Conservation (phyloP, 2,329 filamentous ascomycete species). For the Niveomyces coronatus region DNA sequence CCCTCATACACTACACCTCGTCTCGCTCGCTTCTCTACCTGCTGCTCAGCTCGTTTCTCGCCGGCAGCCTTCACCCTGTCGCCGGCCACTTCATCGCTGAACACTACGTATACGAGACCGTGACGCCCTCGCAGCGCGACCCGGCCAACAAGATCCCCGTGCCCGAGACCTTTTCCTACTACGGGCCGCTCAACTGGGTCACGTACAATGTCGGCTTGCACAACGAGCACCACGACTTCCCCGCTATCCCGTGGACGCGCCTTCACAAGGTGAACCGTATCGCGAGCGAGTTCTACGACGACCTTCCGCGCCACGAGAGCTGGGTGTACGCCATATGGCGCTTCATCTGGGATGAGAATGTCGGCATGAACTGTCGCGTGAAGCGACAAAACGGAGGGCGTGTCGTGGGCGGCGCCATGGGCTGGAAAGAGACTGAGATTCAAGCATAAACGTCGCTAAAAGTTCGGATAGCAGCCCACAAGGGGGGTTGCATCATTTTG, state of each 20-base stretch:
- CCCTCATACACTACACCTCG: slow-evolving; percentile 52
- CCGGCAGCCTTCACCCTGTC: slow-evolving; percentile 85
- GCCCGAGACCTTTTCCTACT: slow-evolving; percentile 96
- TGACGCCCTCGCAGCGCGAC: slow-evolving; percentile 42
- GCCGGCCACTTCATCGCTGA: slow-evolving; percentile 98
- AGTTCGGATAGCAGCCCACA: too few species aligned
- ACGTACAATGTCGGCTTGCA: slow-evolving; percentile 97
- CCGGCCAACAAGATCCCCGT: slow-evolving; percentile 54
- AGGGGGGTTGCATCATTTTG: too few species aligned
- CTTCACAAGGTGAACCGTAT: slow-evolving; percentile 68
- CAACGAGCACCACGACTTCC: slow-evolving; percentile 99
- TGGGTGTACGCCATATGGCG: slow-evolving; percentile 94
- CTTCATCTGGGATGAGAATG: slow-evolving; percentile 82
- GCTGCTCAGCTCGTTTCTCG: slow-evolving; percentile 82
- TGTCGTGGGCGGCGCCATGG: slow-evolving; percentile 40
- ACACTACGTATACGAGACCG: slow-evolving; percentile 74
- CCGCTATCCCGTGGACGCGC: slow-evolving; percentile 88
- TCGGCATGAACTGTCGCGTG: slow-evolving; percentile 84
- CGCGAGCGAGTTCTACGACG: slow-evolving; percentile 84
- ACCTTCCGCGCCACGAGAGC: slow-evolving; percentile 75
- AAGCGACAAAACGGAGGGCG: slow-evolving; percentile 75
- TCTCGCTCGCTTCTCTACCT: slow-evolving; percentile 67
- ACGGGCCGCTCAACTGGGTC: slow-evolving; percentile 80
- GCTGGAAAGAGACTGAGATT: slow-evolving; percentile 60
- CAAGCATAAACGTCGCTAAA: slow-evolving; percentile 39